Evolutionary conservation across 768 basidiomycete species (phyloP), one percentile per base, ranked within the genome.

Genomic region (Asterophora lycoperdoides): DNA sequence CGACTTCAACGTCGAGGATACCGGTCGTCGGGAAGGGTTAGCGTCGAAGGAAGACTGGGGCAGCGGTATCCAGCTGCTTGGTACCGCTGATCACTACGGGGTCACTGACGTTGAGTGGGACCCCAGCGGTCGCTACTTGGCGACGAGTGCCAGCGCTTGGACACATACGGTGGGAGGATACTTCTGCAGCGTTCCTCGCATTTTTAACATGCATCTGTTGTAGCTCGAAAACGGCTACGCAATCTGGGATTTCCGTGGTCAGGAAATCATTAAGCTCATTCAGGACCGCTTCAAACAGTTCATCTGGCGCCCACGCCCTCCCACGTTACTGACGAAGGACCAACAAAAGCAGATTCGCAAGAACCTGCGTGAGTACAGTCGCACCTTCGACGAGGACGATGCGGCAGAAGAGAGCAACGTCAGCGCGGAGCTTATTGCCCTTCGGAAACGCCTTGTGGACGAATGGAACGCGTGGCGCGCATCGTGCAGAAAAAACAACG

Each of bases 81-180:
- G 84, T 35, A 80, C 84, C 15, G 84, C 86, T 2, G 96, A 98
- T 67, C 95, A 98, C 66, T 99, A 95, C 62, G 95, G 94, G 46
- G 83, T 98, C 41, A 98, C 95, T 17, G 95, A 97, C 58, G 86
- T 96, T 37, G 93, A 96, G 65, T 99, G 96, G 96, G 96, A 99
- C 66, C 95, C 96, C 19, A 87, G 84, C 62, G 96, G 96, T 43
- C 83, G 96, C 50, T 96, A 88, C 67, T 73, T 98, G 43, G 89
- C 89, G 29, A 93, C 93, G 8, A 89, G 86, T 62, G 96, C 94
- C 8, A 95, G 92, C 60, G 85, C 87, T 20, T 99, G 96, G 95
- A 84, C 88, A 59, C 88, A 92, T 60, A 89, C 89, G 63, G 95
- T 96, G 67, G 57, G 84, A 26, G 17, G 29, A 57, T 49, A 53